phyloP scores from a whole-genome alignment of 208 protist species.

The Acanthamoeba culbertsoni region DNA sequence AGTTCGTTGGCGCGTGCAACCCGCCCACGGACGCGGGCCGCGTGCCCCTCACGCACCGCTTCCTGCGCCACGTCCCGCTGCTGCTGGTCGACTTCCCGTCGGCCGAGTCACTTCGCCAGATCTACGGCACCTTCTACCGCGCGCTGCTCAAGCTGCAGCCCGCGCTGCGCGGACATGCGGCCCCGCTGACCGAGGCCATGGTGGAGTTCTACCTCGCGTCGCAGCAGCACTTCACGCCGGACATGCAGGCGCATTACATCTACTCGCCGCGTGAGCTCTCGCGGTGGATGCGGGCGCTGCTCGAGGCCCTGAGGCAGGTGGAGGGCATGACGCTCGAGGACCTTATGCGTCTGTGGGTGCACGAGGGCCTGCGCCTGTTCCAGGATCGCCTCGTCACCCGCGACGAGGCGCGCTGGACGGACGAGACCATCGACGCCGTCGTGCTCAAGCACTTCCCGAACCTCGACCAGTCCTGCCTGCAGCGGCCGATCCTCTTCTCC shows the following conservation, averaged over 20 bases:
- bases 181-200: conserved; percentile 91
- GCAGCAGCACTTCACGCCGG: conserved; percentile 92
- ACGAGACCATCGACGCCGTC: conserved; percentile 82
- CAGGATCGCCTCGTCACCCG: conserved; percentile 88
- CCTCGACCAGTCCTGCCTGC: conserved; percentile 77
- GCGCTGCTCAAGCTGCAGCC: conserved; percentile 89
- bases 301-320: conserved; percentile 89
- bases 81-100: conserved; percentile 98
- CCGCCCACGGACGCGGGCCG: conserved; percentile 98
- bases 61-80: conserved; percentile 97
- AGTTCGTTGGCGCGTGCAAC: conserved; percentile 96
- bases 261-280: conserved; percentile 98
- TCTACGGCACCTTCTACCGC: conserved; percentile 98
- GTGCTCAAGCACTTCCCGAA: conserved; percentile 89
- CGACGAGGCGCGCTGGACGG: conserved; percentile 95
- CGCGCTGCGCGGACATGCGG: conserved; percentile 78
- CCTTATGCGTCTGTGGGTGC: conserved; percentile 93
- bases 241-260: conserved; percentile 97
- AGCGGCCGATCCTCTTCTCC: conserved; percentile 95
- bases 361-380: conserved; percentile 98
- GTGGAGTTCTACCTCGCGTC: conserved; percentile 94
- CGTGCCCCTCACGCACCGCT: conserved; percentile 92
- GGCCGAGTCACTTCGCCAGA: conserved; percentile 93
- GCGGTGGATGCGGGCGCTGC: conserved; percentile 96
- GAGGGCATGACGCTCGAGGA: conserved; percentile 74